phyloP scores from a whole-genome alignment of 768 basidiomycete species.

The Lactarius pseudohatsudake region DNA sequence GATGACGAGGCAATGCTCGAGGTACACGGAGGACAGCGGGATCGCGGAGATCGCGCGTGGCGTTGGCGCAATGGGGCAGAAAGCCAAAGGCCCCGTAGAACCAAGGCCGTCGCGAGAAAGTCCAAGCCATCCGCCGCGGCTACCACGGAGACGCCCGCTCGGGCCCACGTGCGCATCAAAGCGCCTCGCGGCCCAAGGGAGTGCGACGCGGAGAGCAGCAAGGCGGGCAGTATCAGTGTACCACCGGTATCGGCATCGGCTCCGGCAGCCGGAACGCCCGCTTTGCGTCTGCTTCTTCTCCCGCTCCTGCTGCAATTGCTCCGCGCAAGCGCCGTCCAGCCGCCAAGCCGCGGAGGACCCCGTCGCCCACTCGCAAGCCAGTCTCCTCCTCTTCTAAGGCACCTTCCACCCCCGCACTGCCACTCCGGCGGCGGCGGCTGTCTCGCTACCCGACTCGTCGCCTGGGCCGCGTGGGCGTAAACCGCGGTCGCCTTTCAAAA shows the following conservation, averaged over 20 bases:
- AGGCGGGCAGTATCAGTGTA: neutral
- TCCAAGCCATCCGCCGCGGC: neutral
- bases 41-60: conserved; percentile 36
- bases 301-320: neutral
- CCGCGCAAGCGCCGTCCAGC: conserved; percentile 9
- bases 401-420: neutral
- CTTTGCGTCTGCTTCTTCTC: neutral
- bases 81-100: conserved; percentile 27
- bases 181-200: neutral
- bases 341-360: conserved; percentile 6
- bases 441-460: neutral
- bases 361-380: neutral
- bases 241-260: neutral
- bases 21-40: conserved; percentile 36
- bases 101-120: conserved; percentile 25
- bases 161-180: conserved; percentile 7
- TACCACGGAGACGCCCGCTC: neutral
- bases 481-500: conserved; percentile 9
- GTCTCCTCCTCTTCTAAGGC: neutral
- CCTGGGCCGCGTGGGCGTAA: conserved; percentile 19
- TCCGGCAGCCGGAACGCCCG: neutral
- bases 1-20: conserved; percentile 33
- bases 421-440: neutral
- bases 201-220: conserved; percentile 17
- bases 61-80: conserved; percentile 24